Evolutionary conservation across 1,139 yeast genomes (phyloP).

Genomic region (Candida tetrigidarum): DNA sequence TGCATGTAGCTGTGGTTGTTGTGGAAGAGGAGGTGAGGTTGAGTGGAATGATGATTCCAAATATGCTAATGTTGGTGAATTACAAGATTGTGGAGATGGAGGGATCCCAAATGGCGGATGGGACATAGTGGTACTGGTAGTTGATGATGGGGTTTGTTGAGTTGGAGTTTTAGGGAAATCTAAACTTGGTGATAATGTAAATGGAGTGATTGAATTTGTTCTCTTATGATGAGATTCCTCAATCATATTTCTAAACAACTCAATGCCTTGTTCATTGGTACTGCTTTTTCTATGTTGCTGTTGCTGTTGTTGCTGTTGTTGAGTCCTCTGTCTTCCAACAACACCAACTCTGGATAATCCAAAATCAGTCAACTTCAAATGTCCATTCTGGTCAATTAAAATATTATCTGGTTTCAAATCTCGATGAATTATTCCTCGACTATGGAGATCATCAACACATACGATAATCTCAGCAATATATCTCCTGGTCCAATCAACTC

Average conservation of each 20-base stretch:
- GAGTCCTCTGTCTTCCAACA: slow-evolving; percentile 70
- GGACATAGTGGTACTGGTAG: slow-evolving; percentile 11
- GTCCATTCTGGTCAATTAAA: slow-evolving; percentile 85
- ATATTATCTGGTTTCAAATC: slow-evolving; percentile 96
- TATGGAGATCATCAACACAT: slow-evolving; percentile 89
- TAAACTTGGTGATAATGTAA: slow-evolving; percentile 50
- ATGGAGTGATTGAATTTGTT: slow-evolving; percentile 49
- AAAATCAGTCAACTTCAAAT: slow-evolving; percentile 90
- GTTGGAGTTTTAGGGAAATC: slow-evolving; percentile 31
- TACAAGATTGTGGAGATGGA: slow-evolving; percentile 8
- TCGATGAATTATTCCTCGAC: slow-evolving; percentile 88
- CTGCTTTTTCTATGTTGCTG: slow-evolving; percentile 44
- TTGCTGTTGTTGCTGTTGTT: slow-evolving; percentile 22
- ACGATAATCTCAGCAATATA: slow-evolving; percentile 90
- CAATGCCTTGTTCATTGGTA: slow-evolving; percentile 50
- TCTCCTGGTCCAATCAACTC: slow-evolving; percentile 85
- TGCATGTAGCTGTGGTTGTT: neutral
- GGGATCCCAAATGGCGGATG: slow-evolving; percentile 1
- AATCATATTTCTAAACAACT: slow-evolving; percentile 39
- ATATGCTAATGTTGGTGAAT: slow-evolving; percentile 17
- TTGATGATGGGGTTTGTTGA: slow-evolving; percentile 14
- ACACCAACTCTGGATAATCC: slow-evolving; percentile 92
- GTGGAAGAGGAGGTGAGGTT: slow-evolving; percentile 14
- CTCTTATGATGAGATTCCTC: slow-evolving; percentile 29
- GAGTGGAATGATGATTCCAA: slow-evolving; percentile 16